Evolutionary conservation across 805 yeast species (phyloP).

Genomic region (Saccharomycopsis capsularis): DNA sequence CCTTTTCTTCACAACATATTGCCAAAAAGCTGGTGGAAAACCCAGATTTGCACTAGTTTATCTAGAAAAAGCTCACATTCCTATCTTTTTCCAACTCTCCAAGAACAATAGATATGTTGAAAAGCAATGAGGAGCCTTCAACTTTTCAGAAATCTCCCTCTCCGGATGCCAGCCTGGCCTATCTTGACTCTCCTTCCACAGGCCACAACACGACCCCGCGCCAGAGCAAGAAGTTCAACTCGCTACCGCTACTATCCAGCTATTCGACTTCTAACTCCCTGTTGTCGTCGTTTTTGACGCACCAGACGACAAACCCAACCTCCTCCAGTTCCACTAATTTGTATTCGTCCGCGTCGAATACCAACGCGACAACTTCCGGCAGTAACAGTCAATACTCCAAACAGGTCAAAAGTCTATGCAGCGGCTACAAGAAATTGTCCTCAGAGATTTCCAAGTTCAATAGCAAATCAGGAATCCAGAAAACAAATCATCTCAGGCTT

Average conservation of each 20-base stretch:
- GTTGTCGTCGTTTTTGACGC: conserved; percentile 14
- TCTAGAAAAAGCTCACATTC: no score
- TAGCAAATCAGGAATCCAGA: conserved; percentile 15
- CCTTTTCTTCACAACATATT: no score
- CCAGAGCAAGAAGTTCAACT: background rate
- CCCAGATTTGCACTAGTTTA: no score
- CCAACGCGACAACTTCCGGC: background rate
- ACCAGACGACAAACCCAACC: conserved; percentile 16
- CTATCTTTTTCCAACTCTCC: no score
- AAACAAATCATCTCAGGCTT: conserved; percentile 17
- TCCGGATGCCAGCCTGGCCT: no score
- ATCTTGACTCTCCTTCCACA: no score
- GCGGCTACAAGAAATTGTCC: conserved; percentile 15
- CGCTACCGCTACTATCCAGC: background rate
- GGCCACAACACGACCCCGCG: no score
- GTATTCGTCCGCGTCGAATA: background rate
- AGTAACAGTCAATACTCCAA: background rate
- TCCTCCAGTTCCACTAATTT: conserved; percentile 12
- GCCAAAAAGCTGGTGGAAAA: no score
- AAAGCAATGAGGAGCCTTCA: no score
- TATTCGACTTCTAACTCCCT: conserved; percentile 13
- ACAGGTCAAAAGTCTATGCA: conserved; percentile 7
- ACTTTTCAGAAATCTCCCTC: no score
- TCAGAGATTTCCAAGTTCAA: conserved; percentile 17
- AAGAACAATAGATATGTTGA: no score